Evolutionary conservation across 1,284 basidiomycete genomes (phyloP).

Genomic region (Trichosporon ovoides): DNA sequence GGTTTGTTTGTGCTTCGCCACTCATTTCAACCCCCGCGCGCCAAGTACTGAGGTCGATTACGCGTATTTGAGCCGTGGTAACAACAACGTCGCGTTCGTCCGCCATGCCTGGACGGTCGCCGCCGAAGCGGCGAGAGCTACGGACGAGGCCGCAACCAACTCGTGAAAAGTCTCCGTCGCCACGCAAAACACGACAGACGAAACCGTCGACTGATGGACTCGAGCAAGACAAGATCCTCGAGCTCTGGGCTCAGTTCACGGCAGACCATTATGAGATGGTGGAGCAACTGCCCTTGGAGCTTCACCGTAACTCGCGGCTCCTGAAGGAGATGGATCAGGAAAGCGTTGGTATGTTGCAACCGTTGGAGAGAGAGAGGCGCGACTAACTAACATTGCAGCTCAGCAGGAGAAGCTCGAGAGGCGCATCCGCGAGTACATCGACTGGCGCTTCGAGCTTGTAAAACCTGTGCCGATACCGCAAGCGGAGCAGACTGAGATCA

Average conservation of each 20-base stretch:
- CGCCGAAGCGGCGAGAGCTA: background rate
- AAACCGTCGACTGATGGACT: constrained; percentile 2
- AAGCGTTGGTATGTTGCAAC: constrained; percentile 57
- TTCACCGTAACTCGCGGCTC: constrained; percentile 72
- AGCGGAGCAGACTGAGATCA: background rate
- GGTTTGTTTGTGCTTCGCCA: too few relatives aligned
- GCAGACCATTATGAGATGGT: constrained; percentile 77
- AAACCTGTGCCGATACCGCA: background rate
- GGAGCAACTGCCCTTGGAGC: constrained; percentile 76
- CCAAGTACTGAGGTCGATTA: too few relatives aligned
- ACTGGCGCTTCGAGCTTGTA: constrained; percentile 17
- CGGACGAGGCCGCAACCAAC: background rate
- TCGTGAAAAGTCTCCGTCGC: constrained; percentile 1
- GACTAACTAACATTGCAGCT: constrained; percentile 21
- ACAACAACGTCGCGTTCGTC: too few relatives aligned
- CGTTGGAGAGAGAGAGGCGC: too few relatives aligned
- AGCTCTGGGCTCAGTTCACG: constrained; percentile 68
- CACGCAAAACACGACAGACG: constrained; percentile 4
- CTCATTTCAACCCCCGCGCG: too few relatives aligned
- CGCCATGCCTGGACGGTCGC: background rate
- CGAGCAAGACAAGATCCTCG: constrained; percentile 41
- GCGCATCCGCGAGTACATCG: constrained; percentile 38
- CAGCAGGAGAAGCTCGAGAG: constrained; percentile 37
- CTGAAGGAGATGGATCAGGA: constrained; percentile 78
- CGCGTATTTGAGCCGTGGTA: too few relatives aligned